Evolutionary conservation across 78 protist species (phyloP), one percentile per base, ranked within the genome.

Genomic region (Dictyostelium purpureum): DNA sequence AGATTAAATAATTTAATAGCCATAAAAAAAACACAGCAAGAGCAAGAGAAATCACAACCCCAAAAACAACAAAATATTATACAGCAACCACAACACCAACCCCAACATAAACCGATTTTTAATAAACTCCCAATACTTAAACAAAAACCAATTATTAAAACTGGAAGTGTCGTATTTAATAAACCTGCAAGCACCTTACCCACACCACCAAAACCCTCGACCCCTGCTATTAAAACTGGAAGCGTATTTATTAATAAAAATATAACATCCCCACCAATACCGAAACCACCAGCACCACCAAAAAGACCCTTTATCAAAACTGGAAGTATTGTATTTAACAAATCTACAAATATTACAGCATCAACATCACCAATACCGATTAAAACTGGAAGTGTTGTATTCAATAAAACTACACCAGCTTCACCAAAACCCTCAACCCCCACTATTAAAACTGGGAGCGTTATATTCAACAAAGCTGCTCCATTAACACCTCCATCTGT

Each of bases 21-120:
- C 6, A 28, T 43, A 31, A 37, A 63, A 6, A 63, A 63, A 33
- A 33, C 26, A 24, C 38, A 57, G 26, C 66, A 56, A 26, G 37
- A 21, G 26, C 65, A 18, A 56, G 16, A n/a, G 24, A 26, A 56
- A 56, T 11, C 1, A 0, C 26, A n/a, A 18, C 40, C 26, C 11
- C 4, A 24, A 28, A 28, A 10, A 61, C 69, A 28, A 31, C 69
- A 28, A 63, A 37, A 31, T n/a, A n/a, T n/a, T n/a, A n/a, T n/a
- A n/a, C n/a, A n/a, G n/a, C n/a, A n/a, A n/a, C n/a, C n/a, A n/a
- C n/a, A n/a, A 49, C 54, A 65, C 21, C n/a, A 37, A 63, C 4
- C 16, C 11, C 74, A 65, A 35, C 37, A 35, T 16, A 69, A 69
- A 40, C 76, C 76, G 14, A 69, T 69, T n/a, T 69, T 69, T n/a